Percentiles rank a stretch among this genome's conserved stretches.
phyloP scores from a whole-genome alignment of 257 asterid species.

The Gentiana dahurica region DNA sequence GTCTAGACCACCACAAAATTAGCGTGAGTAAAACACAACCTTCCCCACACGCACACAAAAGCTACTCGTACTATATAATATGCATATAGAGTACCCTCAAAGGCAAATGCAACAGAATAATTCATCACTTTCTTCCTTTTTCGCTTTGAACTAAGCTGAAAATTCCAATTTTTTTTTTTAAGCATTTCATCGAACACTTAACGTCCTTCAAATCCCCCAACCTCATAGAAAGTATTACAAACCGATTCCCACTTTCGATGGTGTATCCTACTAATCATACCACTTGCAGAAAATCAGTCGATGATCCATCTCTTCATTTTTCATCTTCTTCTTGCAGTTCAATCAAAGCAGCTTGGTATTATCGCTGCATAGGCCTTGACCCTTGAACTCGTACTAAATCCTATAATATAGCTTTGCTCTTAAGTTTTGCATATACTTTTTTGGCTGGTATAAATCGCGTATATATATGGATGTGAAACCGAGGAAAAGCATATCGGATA shows the following conservation, averaged over 20 bases:
- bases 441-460: not conserved
- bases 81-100: too few relatives aligned
- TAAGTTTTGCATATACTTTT: not conserved
- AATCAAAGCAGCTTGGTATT: slow-evolving; percentile 14
- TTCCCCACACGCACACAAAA: not conserved
- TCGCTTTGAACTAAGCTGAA: not conserved
- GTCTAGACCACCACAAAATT: too few relatives aligned
- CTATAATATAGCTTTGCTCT: not conserved
- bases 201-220: too few relatives aligned
- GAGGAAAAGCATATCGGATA: slow-evolving; percentile 7
- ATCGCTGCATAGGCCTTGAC: slow-evolving; percentile 20
- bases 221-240: too few relatives aligned
- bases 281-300: too few relatives aligned
- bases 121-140: not conserved
- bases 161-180: too few relatives aligned
- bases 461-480: slow-evolving; percentile 8
- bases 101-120: too few relatives aligned
- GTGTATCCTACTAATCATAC: too few relatives aligned
- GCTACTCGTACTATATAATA: not conserved
- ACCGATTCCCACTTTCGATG: too few relatives aligned
- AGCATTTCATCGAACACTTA: too few relatives aligned
- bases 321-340: slow-evolving; percentile 6
- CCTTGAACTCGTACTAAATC: not conserved
- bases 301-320: not conserved
- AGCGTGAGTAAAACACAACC: too few relatives aligned